Base-by-base conservation (phyloP, 345 rosid species). In the Balakata baccata region DNA sequence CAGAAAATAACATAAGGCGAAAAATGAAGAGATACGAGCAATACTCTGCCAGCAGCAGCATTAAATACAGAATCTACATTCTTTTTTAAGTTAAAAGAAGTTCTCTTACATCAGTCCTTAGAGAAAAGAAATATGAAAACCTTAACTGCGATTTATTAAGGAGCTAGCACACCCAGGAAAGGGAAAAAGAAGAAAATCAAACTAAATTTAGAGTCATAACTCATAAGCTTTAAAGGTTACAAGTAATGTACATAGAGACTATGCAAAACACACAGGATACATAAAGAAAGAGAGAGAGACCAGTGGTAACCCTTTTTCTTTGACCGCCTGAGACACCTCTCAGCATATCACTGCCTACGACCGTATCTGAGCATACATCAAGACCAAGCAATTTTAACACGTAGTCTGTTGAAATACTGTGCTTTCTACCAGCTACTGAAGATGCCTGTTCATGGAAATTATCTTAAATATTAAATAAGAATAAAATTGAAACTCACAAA, bases 241-340 rank as follows among this genome's bases (percentile, higher is more conserved):
- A 22, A 22, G 37, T 58, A 58, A 58, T 22, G 47, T 58, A 2
- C 11, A 8, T 8, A 13, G 18, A 49, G 17, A 65, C 3, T 20
- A 61, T 3, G 25, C 70, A 58, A 14, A 34, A 60, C 63, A n/a
- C 0, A 38, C 53, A 73, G 49, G 22, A 51, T 68, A 66, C 13
- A 63, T 34, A 51, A 76, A 73, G 75, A 78, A 71, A 70, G 77
- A 62, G 80, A 84, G 71, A 78, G 67, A 68, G 58, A 94, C 98
- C 97, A 77, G 98, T 90, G 38, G 98, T 92, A 70, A 94, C 97
- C 79, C 98, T 85, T 82, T 92, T 94, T 60, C 90, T 89, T 64
- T 92, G 98, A 64, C 98, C 98, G 62, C 98, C 98, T 4, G 98
- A 94, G 75, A 94, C 93, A 39, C 98, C 98, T 85, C 98, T 87